Base-by-base conservation (phyloP, 2,329 filamentous ascomycete genomes). In the Penicillium brevicompactum region DNA sequence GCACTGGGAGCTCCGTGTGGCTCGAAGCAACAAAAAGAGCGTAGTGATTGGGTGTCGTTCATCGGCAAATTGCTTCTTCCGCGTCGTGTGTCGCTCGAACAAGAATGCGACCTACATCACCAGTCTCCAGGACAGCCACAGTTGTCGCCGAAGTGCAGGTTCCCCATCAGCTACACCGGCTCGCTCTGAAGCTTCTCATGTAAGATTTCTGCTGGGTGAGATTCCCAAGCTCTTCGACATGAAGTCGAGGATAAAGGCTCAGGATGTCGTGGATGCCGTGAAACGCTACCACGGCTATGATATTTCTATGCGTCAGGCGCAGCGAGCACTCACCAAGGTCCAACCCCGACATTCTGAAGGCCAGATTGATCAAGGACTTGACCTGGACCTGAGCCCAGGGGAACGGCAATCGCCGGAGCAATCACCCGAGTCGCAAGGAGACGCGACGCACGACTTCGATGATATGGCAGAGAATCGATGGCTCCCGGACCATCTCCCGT, bases 211-310 rank as follows among this genome's bases (percentile, higher is more conserved):
- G 31, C 66, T 74, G 9, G 67, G 63, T 16, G 73, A 75, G 53
- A 75, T 75, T 16, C 73, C 72, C 2, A 75, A 74, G 46, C 62
- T 75, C 2, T 75, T 75, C 59, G 72, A 75, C 51, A 67, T 73
- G 70, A 70, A 67, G 42, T 67, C 58, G 54, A 71, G 66, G 46
- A 70, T 75, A 46, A 69, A 67, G 34, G 69, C 67, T 4, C 70
- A 74, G 57, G 70, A 75, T 41, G 71, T 74, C 38, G 73, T 75
- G 37, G 72, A 74, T 45, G 73, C 73, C 0, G 71, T 75, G 13
- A 75, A 74, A 60, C 69, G 72, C 21, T 75, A 74, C 58, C 72
- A 75, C 59, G 73, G 72, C 48, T 74, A 74, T 58, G 71, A 74
- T 43, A 74, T 75, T 32, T 72, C 71, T 2, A 72, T 70, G 62